These are phyloP conservation scores for Danielia oregonensis DNA, from an alignment of 805 yeast species.

Conservation along the genomic window DNA sequence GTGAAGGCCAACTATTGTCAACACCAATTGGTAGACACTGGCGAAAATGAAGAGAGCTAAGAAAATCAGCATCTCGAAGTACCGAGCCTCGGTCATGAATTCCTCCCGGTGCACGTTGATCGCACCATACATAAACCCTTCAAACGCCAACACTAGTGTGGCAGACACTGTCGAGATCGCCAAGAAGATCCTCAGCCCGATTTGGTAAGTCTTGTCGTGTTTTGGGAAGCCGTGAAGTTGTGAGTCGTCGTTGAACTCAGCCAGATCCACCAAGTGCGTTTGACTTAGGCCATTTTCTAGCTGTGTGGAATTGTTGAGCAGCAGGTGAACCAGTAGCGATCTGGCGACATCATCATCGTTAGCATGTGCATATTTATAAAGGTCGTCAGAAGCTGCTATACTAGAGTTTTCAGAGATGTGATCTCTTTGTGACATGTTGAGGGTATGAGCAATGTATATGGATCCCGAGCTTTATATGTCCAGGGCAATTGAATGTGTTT, in stretches of 20 bases:
- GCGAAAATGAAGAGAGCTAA: constrained; percentile 48
- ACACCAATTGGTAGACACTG: constrained; percentile 36
- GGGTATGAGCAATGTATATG: too few species aligned
- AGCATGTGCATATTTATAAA: too few species aligned
- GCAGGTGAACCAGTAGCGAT: too few species aligned
- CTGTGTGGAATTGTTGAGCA: too few species aligned
- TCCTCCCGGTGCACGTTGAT: constrained; percentile 29
- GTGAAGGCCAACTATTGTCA: constrained; percentile 36
- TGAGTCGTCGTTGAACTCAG: background rate
- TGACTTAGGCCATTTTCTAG: too few species aligned
- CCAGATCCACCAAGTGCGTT: too few species aligned
- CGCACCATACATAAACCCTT: constrained; percentile 37
- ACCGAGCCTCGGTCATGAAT: constrained; percentile 16
- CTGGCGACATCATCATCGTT: too few species aligned
- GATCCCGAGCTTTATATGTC: too few species aligned
- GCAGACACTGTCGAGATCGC: constrained; percentile 32
- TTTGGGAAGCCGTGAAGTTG: background rate
- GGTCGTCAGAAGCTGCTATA: too few species aligned
- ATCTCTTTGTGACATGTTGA: too few species aligned
- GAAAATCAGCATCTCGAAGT: constrained; percentile 35
- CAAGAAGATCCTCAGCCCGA: constrained; percentile 19
- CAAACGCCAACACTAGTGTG: constrained; percentile 30
- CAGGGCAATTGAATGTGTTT: too few species aligned
- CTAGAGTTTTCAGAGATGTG: too few species aligned
- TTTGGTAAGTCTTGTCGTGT: background rate